Base-by-base conservation (phyloP, 192 early-diverging fungal genomes). In the Lunasporangiospora selenospora region DNA sequence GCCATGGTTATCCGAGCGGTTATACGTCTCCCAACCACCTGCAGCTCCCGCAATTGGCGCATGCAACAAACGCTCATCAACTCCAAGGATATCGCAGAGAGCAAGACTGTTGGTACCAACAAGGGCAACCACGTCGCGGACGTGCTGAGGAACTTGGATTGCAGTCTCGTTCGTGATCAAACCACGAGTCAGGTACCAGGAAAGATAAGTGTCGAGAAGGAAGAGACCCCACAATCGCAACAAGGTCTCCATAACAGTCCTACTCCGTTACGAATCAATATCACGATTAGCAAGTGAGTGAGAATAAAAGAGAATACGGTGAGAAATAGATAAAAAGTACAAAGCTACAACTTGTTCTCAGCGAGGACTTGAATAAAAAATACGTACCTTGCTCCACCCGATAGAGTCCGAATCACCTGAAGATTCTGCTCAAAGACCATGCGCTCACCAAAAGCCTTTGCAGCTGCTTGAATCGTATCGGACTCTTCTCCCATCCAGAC, bases 401-500 rank as follows among this genome's bases (percentile, higher is more conserved):
- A 47, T 23, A 75, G 58, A 18, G 69, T 53, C 29, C 62, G 24
- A 16, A 79, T 43, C 16, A 57, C 69, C 23, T 47, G 26, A 11
- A 66, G 5, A 23, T 80, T 58, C 59, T 86, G 75, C 47, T 89
- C 85, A n/a, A 86, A 46, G 4, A 51, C 40, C 15, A 88, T 75
- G 18, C 85, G 64, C 41, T 88, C 85, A 15, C 88, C 88, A 53
- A 75, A 83, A 23, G 88, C 79, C n/a, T 75, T 54, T 6, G 86
- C 81, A 1, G 81, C 37, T 2, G 76, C 75, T 62, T 89, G 88
- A 45, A 89, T 83, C 8, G 62, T 50, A 37, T 89, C 86, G 38
- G 80, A 83, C 69, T 89, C 82, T 63, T 87, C 75, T 51, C 54
- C 58, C 88, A 89, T 89, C 88, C 88, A 89, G 15, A 85, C 80